phyloP scores from a whole-genome alignment of 202 grass and related monocot species.

The Carex arenaria region DNA sequence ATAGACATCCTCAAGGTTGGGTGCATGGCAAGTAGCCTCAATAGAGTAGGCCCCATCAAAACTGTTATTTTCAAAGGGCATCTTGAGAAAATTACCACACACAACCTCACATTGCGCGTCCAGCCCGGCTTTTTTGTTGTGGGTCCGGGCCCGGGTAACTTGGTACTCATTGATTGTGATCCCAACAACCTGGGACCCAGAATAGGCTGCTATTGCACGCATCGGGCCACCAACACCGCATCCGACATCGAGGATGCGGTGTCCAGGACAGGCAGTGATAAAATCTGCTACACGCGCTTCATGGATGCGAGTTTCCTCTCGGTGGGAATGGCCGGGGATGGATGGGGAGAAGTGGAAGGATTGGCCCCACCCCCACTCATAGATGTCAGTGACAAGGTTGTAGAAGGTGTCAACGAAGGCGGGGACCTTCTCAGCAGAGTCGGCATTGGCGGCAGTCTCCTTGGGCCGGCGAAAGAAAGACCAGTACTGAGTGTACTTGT shows the following conservation, averaged over 20 bases:
- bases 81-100: constrained; percentile 96
- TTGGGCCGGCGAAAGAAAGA: constrained; percentile 89
- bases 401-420: constrained; percentile 98
- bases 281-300: constrained; percentile 83
- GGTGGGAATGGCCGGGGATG: constrained; percentile 50
- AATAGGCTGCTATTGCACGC: constrained; percentile 89
- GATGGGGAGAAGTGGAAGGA: constrained; percentile 98
- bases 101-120: constrained; percentile 77
- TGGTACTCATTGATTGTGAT: constrained; percentile 99
- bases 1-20: constrained; percentile 87
- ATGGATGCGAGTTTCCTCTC: constrained; percentile 79
- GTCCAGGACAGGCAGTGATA: constrained; percentile 39
- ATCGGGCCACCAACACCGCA: constrained; percentile 96
- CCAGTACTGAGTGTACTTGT: constrained; percentile 99
- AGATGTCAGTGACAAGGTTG: constrained; percentile 98
- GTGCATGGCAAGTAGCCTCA: constrained; percentile 98
- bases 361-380: constrained; percentile 98
- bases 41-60: constrained; percentile 97
- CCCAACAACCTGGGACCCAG: constrained; percentile 67
- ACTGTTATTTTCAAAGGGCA: constrained; percentile 72
- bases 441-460: constrained; percentile 54
- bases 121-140: constrained; percentile 92
- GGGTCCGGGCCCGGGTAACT: constrained; percentile 72
- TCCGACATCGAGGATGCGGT: constrained; percentile 83
- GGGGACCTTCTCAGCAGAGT: constrained; percentile 65